Base-by-base conservation (phyloP, 2,329 filamentous ascomycete genomes). In the Diaporthe humulicola region DNA sequence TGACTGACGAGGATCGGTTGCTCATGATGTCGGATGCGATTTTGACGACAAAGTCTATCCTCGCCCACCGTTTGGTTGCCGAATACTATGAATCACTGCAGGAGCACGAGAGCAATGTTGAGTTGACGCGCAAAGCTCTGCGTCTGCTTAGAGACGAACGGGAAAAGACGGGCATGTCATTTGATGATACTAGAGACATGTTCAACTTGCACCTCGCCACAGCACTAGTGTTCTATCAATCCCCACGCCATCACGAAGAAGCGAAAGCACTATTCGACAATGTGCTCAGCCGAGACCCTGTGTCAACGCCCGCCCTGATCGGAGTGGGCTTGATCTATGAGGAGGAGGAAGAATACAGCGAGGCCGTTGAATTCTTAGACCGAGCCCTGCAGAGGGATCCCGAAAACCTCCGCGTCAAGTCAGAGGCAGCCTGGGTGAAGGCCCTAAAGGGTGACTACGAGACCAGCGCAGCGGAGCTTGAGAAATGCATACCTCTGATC, bases 361-460 rank as follows among this genome's bases (percentile, higher is more conserved):
- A 95, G 79, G 97, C 97, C 0, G 91, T 96, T 52, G 90, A 93
- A 38, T 98, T 98, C 80, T 85, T 99, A 17, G 89, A 89, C 52
- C 90, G 94, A 77, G 97, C 97, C 1, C 83, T 97, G 36, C 82
- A 92, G 77, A 90, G 94, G 33, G 95, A 98, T 80, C 86, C 88
- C 2, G 86, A 87, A 15, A 98, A 98, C 78, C 87, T 95, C 28
- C 93, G 92, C 40, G 93, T 99, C 57, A 93, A 91, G 73, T 93
- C 94, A 22, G 97, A 99, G 83, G 91, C 95, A 25, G 96, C 95
- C 1, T 99, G 97, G 97, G 95, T 97, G 77, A 95, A 94, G 80
- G 94, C 95, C 14, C 88, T 98, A 19, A 93, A 92, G 79, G 95
- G 95, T 15, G 92, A 98, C 79, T 93, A 95, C 81, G 84, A 88